Evolutionary conservation across 73 alveolate species (phyloP).

Genomic region (Paramecium bursaria): DNA sequence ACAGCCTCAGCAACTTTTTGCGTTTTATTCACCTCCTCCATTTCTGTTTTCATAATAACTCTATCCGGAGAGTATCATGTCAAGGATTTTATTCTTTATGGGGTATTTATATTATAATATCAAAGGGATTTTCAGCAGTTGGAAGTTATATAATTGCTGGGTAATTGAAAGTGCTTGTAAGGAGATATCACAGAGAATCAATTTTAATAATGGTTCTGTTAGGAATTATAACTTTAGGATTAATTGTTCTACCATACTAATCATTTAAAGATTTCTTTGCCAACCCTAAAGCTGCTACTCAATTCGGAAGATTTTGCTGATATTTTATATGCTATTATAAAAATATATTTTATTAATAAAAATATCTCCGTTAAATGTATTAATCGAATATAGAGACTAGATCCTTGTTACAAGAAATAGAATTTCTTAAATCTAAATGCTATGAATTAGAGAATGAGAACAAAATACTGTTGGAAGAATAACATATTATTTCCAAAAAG

Average conservation of each 20-base stretch:
- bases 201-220: slow-evolving; percentile 11
- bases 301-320: slow-evolving; percentile 50
- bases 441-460: slow-evolving; percentile 43
- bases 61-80: slow-evolving; percentile 36
- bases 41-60: slow-evolving; percentile 44
- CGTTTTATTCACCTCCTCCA: slow-evolving; percentile 78
- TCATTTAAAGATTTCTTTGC: slow-evolving; percentile 34
- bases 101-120: not conserved
- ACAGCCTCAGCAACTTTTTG: slow-evolving; percentile 85
- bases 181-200: slow-evolving; percentile 37
- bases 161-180: not conserved
- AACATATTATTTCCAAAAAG: slow-evolving; percentile 9
- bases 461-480: slow-evolving; percentile 20
- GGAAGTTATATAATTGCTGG: slow-evolving; percentile 59
- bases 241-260: slow-evolving; percentile 31
- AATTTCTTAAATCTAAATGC: slow-evolving; percentile 33
- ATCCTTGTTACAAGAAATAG: slow-evolving; percentile 28
- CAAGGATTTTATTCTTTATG: not conserved
- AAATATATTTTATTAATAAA: too few species aligned
- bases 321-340: not conserved
- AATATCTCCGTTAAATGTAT: too few species aligned
- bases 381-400: too few species aligned
- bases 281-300: not conserved
- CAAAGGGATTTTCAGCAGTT: slow-evolving; percentile 5
- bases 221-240: slow-evolving; percentile 47